Evolutionary conservation across 2,329 filamentous ascomycete species (phyloP), one percentile per base, ranked within the genome.

Genomic region (Cordyceps farinosa): DNA sequence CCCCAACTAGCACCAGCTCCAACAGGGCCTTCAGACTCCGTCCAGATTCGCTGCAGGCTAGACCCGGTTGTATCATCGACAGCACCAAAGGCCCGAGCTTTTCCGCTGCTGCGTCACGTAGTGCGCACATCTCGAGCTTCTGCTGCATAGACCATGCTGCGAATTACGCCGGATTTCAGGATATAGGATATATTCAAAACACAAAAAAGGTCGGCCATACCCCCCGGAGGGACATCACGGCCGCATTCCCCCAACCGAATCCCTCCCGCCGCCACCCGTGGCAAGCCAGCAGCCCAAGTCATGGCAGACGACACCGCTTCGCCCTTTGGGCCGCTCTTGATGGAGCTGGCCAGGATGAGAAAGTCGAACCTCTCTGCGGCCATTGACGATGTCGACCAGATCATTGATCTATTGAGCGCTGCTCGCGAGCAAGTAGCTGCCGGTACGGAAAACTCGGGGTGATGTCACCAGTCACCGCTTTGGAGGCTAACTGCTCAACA

Each of bases 361-460:
- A 87, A 84, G 72, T 87, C 84, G 66, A 85, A 87, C 38, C 84
- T 93, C 51, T 84, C 84, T 4, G 85, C 89, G 62, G 88, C 88
- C 45, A 87, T 96, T 64, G 79, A 86, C 40, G 88, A 96, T 82
- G 90, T 96, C 22, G 92, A 98, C 73, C 84, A 86, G 65, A 89
- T 93, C 45, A 92, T 99, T 68, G 85, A 92, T 66, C 77, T 91
- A 63, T 85, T 99, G 34, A 84, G 86, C 66, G 82, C 82, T 54
- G 91, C 93, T 45, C 84, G 92, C 62, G 87, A 91, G 66, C 82
- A 86, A 67, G 89, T 97, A 65, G 87, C 88, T 66, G 79, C 83
- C 69, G 87, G 92, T 92, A 76, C 13, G 64, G 8, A 27, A 22
- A 22, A 22, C 22, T 22, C 10, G 32, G 38, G 11, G 30, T 47